Percentiles rank a stretch among this genome's conserved stretches.
These are phyloP conservation scores for Raphanus sativus DNA, from an alignment of 345 rosid species.

Conservation along the genomic window DNA sequence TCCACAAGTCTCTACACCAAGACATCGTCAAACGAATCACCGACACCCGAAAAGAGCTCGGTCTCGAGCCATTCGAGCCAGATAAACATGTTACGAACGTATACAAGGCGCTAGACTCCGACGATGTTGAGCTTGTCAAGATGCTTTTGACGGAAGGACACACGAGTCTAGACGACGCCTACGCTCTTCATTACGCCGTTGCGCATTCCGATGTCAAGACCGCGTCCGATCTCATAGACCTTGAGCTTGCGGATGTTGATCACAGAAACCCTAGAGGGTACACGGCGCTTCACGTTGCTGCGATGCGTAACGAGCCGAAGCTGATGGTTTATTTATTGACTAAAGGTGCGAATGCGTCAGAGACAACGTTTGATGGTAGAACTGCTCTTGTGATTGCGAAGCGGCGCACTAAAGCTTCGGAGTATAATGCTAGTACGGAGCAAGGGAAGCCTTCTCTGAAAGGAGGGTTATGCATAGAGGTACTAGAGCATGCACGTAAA, in stretches of 20 bases:
- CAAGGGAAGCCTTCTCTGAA: constrained; percentile 59
- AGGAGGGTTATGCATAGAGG: constrained; percentile 74
- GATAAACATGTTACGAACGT: constrained; percentile 65
- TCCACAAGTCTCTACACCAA: constrained; percentile 64
- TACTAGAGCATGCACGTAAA: constrained; percentile 69
- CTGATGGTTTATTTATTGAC: constrained; percentile 67
- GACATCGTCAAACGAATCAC: constrained; percentile 50
- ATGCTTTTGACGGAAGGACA: constrained; percentile 72
- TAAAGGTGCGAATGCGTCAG: constrained; percentile 72
- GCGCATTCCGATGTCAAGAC: constrained; percentile 77
- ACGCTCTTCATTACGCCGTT: constrained; percentile 82
- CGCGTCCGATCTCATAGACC: constrained; percentile 67
- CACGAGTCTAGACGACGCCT: constrained; percentile 63
- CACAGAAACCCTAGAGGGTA: constrained; percentile 60
- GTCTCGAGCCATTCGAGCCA: constrained; percentile 40
- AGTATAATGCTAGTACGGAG: constrained; percentile 51
- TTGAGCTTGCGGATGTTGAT: constrained; percentile 71
- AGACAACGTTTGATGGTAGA: constrained; percentile 68
- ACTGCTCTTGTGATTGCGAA: constrained; percentile 73
- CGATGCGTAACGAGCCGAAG: constrained; percentile 78
- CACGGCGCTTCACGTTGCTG: constrained; percentile 77
- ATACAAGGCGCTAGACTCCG: constrained; percentile 76
- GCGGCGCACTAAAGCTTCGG: constrained; percentile 57
- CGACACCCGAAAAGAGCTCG: constrained; percentile 44
- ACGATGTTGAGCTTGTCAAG: constrained; percentile 80